These are phyloP conservation scores for Alternaria sp. DNA, from an alignment of 2,329 filamentous ascomycete species.

Conservation along the genomic window DNA sequence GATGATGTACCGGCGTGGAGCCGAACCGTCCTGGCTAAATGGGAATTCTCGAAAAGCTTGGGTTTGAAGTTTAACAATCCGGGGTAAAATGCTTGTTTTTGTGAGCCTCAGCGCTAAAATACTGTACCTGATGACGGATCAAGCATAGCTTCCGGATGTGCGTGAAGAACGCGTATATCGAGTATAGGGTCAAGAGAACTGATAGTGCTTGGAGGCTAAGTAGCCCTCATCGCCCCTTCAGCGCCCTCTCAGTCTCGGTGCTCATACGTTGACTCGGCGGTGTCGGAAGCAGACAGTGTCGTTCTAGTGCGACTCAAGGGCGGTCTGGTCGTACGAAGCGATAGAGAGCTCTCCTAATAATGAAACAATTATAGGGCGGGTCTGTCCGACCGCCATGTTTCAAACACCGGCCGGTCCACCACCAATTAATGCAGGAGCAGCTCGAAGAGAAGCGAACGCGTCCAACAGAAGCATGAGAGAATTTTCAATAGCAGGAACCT, in stretches of 20 bases:
- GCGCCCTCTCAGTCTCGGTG: neutral
- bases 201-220: neutral
- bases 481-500: neutral
- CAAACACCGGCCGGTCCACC: neutral
- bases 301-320: neutral
- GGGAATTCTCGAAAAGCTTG: conserved; percentile 18
- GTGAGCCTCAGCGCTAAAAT: conserved; percentile 11
- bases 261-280: neutral
- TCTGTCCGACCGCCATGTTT: neutral
- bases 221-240: conserved; percentile 3
- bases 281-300: neutral
- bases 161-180: conserved; percentile 11
- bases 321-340: neutral
- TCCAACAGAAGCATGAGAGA: neutral
- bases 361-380: conserved; percentile 10
- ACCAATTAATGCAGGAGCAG: neutral
- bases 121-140: neutral
- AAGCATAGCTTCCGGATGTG: conserved; percentile 4
- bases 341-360: neutral
- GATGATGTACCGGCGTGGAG: conserved; percentile 16
- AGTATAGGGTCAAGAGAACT: neutral
- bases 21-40: conserved; percentile 33
- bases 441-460: neutral
- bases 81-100: conserved; percentile 23
- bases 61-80: conserved; percentile 18